Base-by-base conservation (phyloP, 1,139 yeast genomes). In the Sporopachydermia cereana region DNA sequence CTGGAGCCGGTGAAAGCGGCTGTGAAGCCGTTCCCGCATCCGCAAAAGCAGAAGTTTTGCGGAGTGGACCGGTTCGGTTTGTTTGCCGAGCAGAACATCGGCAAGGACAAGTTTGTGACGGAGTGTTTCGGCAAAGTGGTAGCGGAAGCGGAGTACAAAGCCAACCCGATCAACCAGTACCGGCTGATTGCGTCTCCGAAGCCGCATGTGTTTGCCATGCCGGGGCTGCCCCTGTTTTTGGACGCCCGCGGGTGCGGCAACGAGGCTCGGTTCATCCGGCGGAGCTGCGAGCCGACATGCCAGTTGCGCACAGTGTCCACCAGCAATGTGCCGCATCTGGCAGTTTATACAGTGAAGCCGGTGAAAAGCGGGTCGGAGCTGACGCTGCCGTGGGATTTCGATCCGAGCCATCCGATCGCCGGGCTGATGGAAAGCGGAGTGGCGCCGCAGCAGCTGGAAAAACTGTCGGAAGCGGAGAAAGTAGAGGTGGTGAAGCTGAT, bases 341-440 rank as follows among this genome's bases (percentile, higher is more conserved):
- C 77, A 9, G 72, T 84, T 3, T 70, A 69, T 41, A 77, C 96
- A 0, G 60, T 73, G 1, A 72, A 69, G 45, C 74, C 74, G 2
- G 75, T 89, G 21, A 67, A 67, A 45, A 54, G 67, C 14, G 86
- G 79, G 36, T 72, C 76, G 36, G 96, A 89, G 59, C 63, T 89
- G 31, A 72, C 93, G 1, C 63, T 85, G 22, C 76, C 76, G 1
- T 89, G 97, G 97, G 85, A 82, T 51, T 89, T 96, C 95, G 95
- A 88, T 57, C 57, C 63, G 3, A 54, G 63, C 12, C 96, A 88
- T 58, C 96, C 96, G 2, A 83, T 85, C 34, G 65, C 67, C 47
- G 71, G 70, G 51, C 61, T 84, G 48, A 68, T 72, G 51, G 3
- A 46, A 47, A 5, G 53, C 46, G 14, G 64, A 60, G 31, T 49